These are phyloP conservation scores for Medicago arabica DNA, from an alignment of 306 rosid species.

Conservation along the genomic window DNA sequence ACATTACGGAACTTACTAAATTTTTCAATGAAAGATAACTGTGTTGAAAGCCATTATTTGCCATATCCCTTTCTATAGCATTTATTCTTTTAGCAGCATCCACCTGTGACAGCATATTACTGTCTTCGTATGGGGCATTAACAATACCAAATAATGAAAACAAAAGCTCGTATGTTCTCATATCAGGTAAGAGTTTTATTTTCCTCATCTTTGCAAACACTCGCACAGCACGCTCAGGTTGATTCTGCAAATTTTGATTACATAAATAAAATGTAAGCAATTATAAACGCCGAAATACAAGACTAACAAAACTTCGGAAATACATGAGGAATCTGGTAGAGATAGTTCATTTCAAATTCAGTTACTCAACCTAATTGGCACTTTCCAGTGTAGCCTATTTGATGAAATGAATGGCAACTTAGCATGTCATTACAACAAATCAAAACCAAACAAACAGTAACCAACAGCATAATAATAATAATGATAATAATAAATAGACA, in stretches of 20 bases:
- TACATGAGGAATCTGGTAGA: slow-evolving; percentile 19
- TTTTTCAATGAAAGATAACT: slow-evolving; percentile 65
- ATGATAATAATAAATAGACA: slow-evolving; percentile 30
- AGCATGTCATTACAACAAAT: slow-evolving; percentile 19
- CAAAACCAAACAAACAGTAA: slow-evolving; percentile 34
- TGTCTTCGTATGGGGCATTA: slow-evolving; percentile 77
- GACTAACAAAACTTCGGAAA: slow-evolving; percentile 7
- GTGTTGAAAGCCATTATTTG: slow-evolving; percentile 67
- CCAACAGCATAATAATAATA: slow-evolving; percentile 1
- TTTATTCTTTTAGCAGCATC: slow-evolving; percentile 68
- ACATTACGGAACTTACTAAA: slow-evolving; percentile 58
- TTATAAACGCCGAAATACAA: slow-evolving; percentile 18
- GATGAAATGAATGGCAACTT: slow-evolving; percentile 37
- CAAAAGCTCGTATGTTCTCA: slow-evolving; percentile 71
- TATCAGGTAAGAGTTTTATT: slow-evolving; percentile 63
- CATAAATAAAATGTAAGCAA: slow-evolving; percentile 34
- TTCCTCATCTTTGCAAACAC: slow-evolving; percentile 79
- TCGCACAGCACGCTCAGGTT: slow-evolving; percentile 77
- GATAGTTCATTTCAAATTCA: slow-evolving; percentile 30
- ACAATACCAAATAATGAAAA: slow-evolving; percentile 81
- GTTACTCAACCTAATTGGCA: slow-evolving; percentile 33
- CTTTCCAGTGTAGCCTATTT: slow-evolving; percentile 33
- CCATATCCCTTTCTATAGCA: slow-evolving; percentile 82
- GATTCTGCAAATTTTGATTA: slow-evolving; percentile 62
- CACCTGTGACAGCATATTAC: slow-evolving; percentile 64